Base-by-base conservation (phyloP, 2,329 filamentous ascomycete species). In the Talaromyces verruculosus region DNA sequence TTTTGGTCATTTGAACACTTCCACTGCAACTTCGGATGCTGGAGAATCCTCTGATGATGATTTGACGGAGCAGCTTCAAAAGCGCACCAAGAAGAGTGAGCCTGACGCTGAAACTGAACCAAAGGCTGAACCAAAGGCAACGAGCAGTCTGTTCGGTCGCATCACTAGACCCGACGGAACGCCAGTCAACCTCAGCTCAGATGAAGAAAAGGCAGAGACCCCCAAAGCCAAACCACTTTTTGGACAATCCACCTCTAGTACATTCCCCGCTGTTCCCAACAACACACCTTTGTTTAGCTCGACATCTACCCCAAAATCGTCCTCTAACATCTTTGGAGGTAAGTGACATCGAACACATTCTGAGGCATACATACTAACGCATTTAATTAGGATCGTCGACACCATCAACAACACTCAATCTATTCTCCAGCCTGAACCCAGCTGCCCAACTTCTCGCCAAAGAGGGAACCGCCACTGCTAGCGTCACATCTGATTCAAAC, bases 381-480 rank as follows among this genome's bases (percentile, higher is more conserved):
- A 43, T 6, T n/a, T 28, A 15, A 33, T 17, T 22, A 39, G 63
- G 37, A 53, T 47, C 63, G 25, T 43, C 53, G 13, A 65, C 43
- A 37, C 51, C 61, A 22, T 33, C 65, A 25, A 57, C 61, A 30
- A 49, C 64, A 19, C 47, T 43, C 8, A 60, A 41, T 45, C 53
- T 25, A 25, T 66, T 66, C 30, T 13, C 65, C 19, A 45, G 37
- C 51, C 60, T 61, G 6, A 66, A 66, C 15, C 53, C 61, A 1
- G 61, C 65, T 25, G 19, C 65, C 6, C 43, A 63, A 30, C 30
- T 66, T 7, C 37, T 66, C 35, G 37, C 65, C 19, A 58, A 41
- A 19, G 37, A 83, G 72, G 80, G 62, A 35, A 67, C 57, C 5
- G 49, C 65, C 30, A 65, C 65, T 25, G 41, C 65, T 35, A 67